Evolutionary conservation across 371 early-diverging fungal species (phyloP).

Genomic region (Chytridiales sp.): DNA sequence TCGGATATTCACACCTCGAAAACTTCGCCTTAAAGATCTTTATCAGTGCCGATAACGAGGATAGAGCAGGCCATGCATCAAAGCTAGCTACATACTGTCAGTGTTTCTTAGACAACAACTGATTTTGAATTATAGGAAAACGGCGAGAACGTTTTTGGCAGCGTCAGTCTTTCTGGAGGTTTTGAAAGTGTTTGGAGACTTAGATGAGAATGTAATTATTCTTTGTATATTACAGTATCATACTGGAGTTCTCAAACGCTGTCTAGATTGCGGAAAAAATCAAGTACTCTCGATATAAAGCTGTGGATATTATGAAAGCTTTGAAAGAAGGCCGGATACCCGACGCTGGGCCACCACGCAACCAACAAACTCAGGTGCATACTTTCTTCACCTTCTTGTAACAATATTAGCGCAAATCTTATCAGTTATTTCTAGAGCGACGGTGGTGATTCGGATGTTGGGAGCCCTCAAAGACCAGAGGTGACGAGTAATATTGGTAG

Average conservation of each 20-base stretch:
- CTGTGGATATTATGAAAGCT: slow-evolving; percentile 89
- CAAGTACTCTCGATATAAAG: slow-evolving; percentile 94
- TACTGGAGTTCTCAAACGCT: neutral
- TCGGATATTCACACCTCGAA: slow-evolving; percentile 81
- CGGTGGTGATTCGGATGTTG: no score
- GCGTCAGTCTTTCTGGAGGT: slow-evolving; percentile 81
- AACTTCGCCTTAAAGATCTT: slow-evolving; percentile 92
- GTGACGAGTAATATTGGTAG: no score
- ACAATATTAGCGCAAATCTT: no score
- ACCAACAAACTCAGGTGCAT: no score
- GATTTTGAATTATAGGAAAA: slow-evolving; percentile 56
- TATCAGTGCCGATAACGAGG: slow-evolving; percentile 87
- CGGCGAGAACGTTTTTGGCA: slow-evolving; percentile 82
- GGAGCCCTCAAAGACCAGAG: no score
- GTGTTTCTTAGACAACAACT: neutral
- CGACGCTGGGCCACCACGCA: slow-evolving; percentile 35
- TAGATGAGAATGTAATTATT: slow-evolving; percentile 62
- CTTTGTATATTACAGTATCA: neutral
- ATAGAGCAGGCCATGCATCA: slow-evolving; percentile 71
- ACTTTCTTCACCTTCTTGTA: no score
- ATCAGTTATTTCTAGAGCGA: no score
- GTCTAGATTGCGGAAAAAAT: slow-evolving; percentile 78
- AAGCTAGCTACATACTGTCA: slow-evolving; percentile 57
- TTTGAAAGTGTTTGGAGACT: slow-evolving; percentile 73
- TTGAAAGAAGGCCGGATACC: slow-evolving; percentile 83